phyloP scores from a whole-genome alignment of 2,329 filamentous ascomycete genomes.

The Albifimbria verrucaria region DNA sequence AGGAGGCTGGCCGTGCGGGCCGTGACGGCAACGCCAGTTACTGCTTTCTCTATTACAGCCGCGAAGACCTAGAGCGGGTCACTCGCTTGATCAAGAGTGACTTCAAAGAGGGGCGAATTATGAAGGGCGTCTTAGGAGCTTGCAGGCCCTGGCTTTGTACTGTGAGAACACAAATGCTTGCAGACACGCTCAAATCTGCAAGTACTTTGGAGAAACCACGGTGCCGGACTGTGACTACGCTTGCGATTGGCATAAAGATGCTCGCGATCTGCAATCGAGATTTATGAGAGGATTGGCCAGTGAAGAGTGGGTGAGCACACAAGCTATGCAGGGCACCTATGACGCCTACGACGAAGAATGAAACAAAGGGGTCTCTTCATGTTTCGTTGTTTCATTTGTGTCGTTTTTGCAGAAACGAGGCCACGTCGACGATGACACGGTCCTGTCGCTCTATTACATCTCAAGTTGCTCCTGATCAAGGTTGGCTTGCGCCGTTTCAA shows the following conservation, averaged over 20 bases:
- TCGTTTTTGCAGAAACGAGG: not conserved
- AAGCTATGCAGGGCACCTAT: constrained; percentile 56
- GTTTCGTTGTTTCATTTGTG: not conserved
- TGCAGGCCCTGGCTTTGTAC: constrained; percentile 70
- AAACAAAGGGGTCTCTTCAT: not conserved
- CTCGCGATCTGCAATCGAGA: constrained; percentile 51
- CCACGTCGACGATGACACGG: too few relatives aligned
- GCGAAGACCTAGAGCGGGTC: constrained; percentile 78
- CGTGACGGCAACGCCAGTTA: constrained; percentile 83
- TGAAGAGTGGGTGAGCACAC: constrained; percentile 62
- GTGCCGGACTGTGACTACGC: constrained; percentile 66
- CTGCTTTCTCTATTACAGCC: constrained; percentile 88
- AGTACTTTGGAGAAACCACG: constrained; percentile 70
- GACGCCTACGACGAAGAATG: constrained; percentile 51
- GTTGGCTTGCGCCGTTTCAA: not conserved
- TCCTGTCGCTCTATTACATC: not conserved
- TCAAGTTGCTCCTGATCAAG: not conserved
- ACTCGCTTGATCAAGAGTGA: constrained; percentile 51
- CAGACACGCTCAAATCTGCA: constrained; percentile 70
- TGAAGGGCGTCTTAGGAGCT: constrained; percentile 56
- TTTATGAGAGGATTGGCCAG: constrained; percentile 54
- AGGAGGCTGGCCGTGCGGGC: constrained; percentile 89
- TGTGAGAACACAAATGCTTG: constrained; percentile 75
- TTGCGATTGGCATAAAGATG: constrained; percentile 76
- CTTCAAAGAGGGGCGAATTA: constrained; percentile 38